Evolutionary conservation across 306 rosid genomes (phyloP), one percentile per base, ranked within the genome.

Genomic region (Lathyrus aphaca): DNA sequence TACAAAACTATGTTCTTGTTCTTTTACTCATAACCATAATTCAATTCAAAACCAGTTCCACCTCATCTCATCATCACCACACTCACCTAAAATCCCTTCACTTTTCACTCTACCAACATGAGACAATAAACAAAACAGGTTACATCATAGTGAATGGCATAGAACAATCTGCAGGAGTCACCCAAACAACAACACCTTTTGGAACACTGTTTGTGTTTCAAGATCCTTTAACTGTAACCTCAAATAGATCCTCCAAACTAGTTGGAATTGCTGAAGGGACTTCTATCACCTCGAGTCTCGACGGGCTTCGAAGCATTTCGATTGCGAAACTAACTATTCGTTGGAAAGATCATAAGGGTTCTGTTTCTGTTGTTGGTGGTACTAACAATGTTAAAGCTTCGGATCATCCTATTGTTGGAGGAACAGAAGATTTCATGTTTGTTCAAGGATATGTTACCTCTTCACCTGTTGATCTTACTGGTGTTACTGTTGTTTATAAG

Each of bases 401-500:
- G 0, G 78, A 89, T 73, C 85, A 75, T 58, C 96, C 97, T 0
- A 80, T 91, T 0, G 90, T 87, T 3, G 96, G 97, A 71, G 97
- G 97, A 44, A 89, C 96, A 0, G 82, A 83, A 2, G 94, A 87
- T 67, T 91, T 89, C 80, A 35, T 80, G 86, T 86, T 91, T 32
- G 97, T 84, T 21, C 86, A 89, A 62, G 97, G 94, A 37, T 85
- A 83, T 32, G 58, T 89, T 32, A 89, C 88, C 1, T 79, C 97
- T 29, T 87, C 88, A 18, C 94, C 91, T 0, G 80, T 91, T 43
- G 27, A 81, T 78, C 76, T 84, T 15, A 76, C 32, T 55, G 86
- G 91, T 43, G 1, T 73, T 13, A 84, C 87, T 0, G 86, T 87
- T 58, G 68, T 63, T 49, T 89, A 85, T 75, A 85, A 85, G 90